Evolutionary conservation across 1,284 basidiomycete species (phyloP), one percentile per base, ranked within the genome.

Genomic region (Coniophora puteana): DNA sequence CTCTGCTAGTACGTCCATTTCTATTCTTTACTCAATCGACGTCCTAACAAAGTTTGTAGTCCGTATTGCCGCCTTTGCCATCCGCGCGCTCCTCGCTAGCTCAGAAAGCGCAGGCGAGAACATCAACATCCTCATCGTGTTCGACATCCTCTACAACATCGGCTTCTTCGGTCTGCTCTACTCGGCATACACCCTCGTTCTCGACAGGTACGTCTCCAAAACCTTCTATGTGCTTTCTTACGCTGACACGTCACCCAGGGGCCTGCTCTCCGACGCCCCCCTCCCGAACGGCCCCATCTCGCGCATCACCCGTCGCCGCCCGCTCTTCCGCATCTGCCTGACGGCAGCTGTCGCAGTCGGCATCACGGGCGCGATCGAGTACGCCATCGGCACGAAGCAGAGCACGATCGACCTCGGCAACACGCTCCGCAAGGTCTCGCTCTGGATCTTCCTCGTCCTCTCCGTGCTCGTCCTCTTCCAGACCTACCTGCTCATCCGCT

Each of bases 401-500:
- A 51, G 36, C 24, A 42, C 45, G 1, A 4, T 50, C 13, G 39
- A 50, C 33, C 45, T 44, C 0, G 61, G 62, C 14, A 36, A 49
- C 12, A 54, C 40, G 1, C 47, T 72, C 11, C 65, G 64, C 40
- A 57, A 57, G 45, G 59, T 50, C 28, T 58, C 72, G 53, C 56
- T 62, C 11, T 58, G 64, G 36, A 60, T 77, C n/a, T 76, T 76
- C 60, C 58, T 76, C 20, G 56, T 59, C 16, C 59, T 76, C 16
- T 67, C 65, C 26, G 46, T 63, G 21, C 49, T 74, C 3, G 58
- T 72, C 35, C 66, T 58, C 10, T 46, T 65, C 36, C 64, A 70
- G 43, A 69, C 71, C 0, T 10, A 66, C 7, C 26, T 57, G 14
- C 54, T 74, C 8, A 50, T 58, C 12, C 47, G 52, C 22, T 42